A percentile compares a stretch with the other conserved stretches of the same genome.
Evolutionary conservation across 495 filamentous ascomycete species (phyloP).

Genomic region (Talaromyces ruber): DNA sequence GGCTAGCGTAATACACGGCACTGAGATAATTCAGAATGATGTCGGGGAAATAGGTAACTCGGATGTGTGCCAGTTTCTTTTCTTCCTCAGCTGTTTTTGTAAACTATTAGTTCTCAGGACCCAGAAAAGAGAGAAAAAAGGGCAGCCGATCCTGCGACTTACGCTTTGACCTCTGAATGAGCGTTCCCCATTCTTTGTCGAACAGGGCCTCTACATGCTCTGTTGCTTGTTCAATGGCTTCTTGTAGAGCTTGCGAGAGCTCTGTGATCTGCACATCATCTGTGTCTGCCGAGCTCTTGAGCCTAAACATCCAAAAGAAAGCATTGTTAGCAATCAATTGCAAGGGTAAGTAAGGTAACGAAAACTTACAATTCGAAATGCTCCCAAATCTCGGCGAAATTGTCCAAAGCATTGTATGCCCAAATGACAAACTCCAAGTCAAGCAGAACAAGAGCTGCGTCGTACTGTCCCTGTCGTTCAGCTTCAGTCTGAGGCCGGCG

Average conservation of each 20-base stretch:
- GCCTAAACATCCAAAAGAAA: not conserved
- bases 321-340: not conserved
- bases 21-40: constrained; percentile 71
- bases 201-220: constrained; percentile 27
- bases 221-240: constrained; percentile 23
- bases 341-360: not conserved
- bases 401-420: constrained; percentile 58
- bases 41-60: constrained; percentile 71
- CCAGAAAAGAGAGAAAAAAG: not conserved
- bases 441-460: constrained; percentile 48
- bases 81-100: constrained; percentile 18
- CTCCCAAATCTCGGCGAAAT: constrained; percentile 41
- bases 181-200: constrained; percentile 23
- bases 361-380: constrained; percentile 31
- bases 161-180: constrained; percentile 27
- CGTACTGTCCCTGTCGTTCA: not conserved
- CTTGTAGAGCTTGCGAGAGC: constrained; percentile 22
- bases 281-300: not conserved
- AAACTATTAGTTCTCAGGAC: not conserved
- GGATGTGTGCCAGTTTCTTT: constrained; percentile 43
- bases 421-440: constrained; percentile 65
- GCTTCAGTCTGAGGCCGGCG: not conserved
- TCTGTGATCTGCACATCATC: constrained; percentile 20
- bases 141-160: constrained; percentile 10
- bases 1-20: constrained; percentile 61